A percentile compares a stretch with the other conserved stretches of the same genome.
phyloP scores from a whole-genome alignment of 1,284 basidiomycete species.

The Apiotrichum laibachii region DNA sequence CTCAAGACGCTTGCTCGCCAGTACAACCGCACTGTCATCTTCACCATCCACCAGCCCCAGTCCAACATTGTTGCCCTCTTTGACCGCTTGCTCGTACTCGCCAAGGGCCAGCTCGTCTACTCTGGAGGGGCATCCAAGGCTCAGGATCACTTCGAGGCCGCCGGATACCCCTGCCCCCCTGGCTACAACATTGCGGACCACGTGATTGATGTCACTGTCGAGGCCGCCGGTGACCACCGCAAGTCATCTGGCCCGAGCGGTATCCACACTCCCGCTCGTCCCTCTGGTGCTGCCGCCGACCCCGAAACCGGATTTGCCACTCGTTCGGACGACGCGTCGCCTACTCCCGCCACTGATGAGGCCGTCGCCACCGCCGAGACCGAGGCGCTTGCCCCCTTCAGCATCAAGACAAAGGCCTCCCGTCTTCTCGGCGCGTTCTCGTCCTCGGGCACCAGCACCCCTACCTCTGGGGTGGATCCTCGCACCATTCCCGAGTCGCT shows the following conservation, averaged over 20 bases:
- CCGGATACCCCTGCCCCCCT: slow-evolving; percentile 81
- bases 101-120: slow-evolving; percentile 77
- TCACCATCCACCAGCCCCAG: slow-evolving; percentile 98
- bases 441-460: slow-evolving; percentile 46
- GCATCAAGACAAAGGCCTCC: slow-evolving; percentile 70
- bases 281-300: slow-evolving; percentile 22
- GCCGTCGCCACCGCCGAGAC: background rate
- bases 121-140: slow-evolving; percentile 72
- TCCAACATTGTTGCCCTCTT: slow-evolving; percentile 95
- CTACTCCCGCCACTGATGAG: background rate
- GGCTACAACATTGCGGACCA: slow-evolving; percentile 97
- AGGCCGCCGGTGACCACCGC: slow-evolving; percentile 56
- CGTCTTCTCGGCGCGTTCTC: slow-evolving; percentile 67
- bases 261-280: slow-evolving; percentile 8
- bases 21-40: slow-evolving; percentile 84
- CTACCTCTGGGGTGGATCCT: slow-evolving; percentile 42
- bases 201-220: slow-evolving; percentile 85
- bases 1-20: slow-evolving; percentile 78
- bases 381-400: slow-evolving; percentile 9
- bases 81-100: slow-evolving; percentile 84
- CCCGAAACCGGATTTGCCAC: slow-evolving; percentile 16
- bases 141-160: slow-evolving; percentile 72
- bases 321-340: slow-evolving; percentile 3
- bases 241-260: slow-evolving; percentile 34
- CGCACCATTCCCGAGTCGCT: slow-evolving; percentile 63